Evolutionary conservation across 768 basidiomycete genomes (phyloP), one percentile per base, ranked within the genome.

Genomic region (Podaxis sp.): DNA sequence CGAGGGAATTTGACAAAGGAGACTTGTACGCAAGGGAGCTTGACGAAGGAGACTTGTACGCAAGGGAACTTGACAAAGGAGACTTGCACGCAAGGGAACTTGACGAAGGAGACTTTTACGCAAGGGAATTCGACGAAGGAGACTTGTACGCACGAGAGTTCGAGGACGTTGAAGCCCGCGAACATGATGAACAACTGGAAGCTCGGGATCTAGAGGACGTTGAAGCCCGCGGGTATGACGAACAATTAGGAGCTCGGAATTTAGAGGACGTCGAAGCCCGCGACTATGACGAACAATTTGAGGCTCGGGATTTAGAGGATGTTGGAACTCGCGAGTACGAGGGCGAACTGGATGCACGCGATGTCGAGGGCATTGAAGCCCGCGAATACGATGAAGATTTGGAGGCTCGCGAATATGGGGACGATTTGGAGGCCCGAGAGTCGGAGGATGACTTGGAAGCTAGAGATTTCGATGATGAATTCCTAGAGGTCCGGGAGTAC

Each of bases 381-480:
- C 38, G 38, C n/a, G 36, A 58, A n/a, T 15, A 26, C n/a, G 40
- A 17, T 17, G 56, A 22, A 17, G 56, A 57, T 10, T 12, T 44
- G n/a, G 17, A 20, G 10, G 56, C 44, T n/a, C 56, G 38, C 11
- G 26, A n/a, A 38, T 26, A 12, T 28, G 46, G 50, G 11, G 58
- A 59, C 3, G 46, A 49, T 17, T 28, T 59, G 22, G 50, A 60
- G 49, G 36, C 59, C 15, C 40, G 50, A 12, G 50, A 60, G 20
- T 40, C 24, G 3, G 30, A 24, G 30, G 56, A 24, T 20, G 56
- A 57, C 15, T 15, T 46, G 15, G 44, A 46, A 46, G 44, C 40
- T 17, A 12, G 40, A 4, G 40, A 41, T 41, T 41, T 41, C 17
- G 44, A 46, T 46, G 44, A 46, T 15, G 5, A 17, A 3, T 8